phyloP scores from a whole-genome alignment of 345 rosid genomes.

The Angophora floribunda region DNA sequence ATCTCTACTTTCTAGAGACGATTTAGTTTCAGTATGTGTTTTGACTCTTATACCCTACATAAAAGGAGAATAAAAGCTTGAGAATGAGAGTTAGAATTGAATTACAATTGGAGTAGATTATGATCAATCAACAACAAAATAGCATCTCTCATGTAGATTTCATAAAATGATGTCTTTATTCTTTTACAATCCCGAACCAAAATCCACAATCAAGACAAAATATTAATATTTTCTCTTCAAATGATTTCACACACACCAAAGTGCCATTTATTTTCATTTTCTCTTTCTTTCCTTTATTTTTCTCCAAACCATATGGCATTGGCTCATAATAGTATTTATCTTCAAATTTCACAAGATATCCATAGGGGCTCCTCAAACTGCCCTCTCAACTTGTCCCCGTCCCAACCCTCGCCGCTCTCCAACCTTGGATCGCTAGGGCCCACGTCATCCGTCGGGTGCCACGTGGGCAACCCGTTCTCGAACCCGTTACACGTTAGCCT shows the following conservation, averaged over 20 bases:
- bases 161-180: neutral
- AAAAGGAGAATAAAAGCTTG: too few species aligned
- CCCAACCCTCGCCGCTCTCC: slow-evolving; percentile 1
- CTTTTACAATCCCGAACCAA: neutral
- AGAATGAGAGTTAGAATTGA: too few species aligned
- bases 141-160: neutral
- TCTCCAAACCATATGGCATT: neutral
- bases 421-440: slow-evolving; percentile 17
- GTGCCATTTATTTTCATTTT: neutral
- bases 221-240: too few species aligned
- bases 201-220: neutral
- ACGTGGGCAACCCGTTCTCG: slow-evolving; percentile 78
- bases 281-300: neutral
- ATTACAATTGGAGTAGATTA: too few species aligned
- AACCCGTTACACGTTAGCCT: slow-evolving; percentile 84
- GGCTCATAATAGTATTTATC: too few species aligned
- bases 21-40: too few species aligned
- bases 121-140: too few species aligned
- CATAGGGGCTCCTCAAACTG: slow-evolving; percentile 59
- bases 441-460: slow-evolving; percentile 26
- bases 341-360: slow-evolving; percentile 44
- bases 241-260: neutral
- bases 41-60: too few species aligned
- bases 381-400: slow-evolving; percentile 41
- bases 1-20: too few species aligned